Base-by-base conservation (phyloP, 2,329 filamentous ascomycete species). In the Botrytis galanthina region DNA sequence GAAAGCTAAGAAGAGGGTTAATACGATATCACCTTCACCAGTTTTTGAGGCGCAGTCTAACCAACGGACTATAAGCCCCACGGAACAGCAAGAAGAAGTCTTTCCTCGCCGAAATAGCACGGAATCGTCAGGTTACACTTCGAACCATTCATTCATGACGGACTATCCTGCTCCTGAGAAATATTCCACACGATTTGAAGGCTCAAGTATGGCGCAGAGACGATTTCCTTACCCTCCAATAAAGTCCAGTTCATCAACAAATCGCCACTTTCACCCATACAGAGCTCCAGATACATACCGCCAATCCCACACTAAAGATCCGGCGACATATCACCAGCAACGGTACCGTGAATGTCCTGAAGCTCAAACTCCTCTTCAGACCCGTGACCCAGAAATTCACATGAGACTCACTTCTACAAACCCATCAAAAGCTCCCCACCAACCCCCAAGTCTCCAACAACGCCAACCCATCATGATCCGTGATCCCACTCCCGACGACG, bases 21-120 rank as follows among this genome's bases (percentile, higher is more conserved):
- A 12, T 4, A 42, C 39, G 0, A 26, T 2, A 0, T 39, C 48
- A 2, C 4, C n/a, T 69, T 0, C n/a, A 12, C 12, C 18, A 26
- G 0, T 48, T 8, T 35, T 10, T 57, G 1, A 35, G 8, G 6
- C 0, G 1, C 3, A 42, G 18, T 26, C 51, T 6, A 57, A 4
- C 0, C 5, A 6, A n/a, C 48, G 12, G 7, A 16, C 26, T 32
- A 10, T 9, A 2, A 8, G 35, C 39, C 35, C 37, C 26, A 26
- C 1, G 18, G 26, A 35, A 5, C 32, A 35, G 37, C 64, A 4
- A 29, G 29, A 54, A 20, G 35, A 39, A 35, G 22, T n/a, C 1
- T 4, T 29, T 39, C 10, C 37, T 16, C 35, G 6, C 6, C 35
- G 12, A 26, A 16, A 26, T 3, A 44, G 3, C 3, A 32, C 3